Evolutionary conservation across 2,329 filamentous ascomycete genomes (phyloP), one percentile per base, ranked within the genome.

Genomic region (Pseudocercospora vitis): DNA sequence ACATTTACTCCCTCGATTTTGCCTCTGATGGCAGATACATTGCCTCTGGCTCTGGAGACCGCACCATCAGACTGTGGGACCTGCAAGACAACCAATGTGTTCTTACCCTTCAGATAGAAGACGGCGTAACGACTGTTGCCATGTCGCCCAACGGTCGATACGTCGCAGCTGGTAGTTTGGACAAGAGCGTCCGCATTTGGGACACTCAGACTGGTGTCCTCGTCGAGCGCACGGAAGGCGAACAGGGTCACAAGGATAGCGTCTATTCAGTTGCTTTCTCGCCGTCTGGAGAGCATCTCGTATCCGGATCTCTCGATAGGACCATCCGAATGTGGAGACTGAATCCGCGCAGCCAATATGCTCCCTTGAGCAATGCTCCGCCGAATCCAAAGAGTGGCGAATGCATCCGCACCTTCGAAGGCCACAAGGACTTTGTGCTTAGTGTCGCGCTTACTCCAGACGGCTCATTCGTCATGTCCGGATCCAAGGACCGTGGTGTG

Each of bases 301-400:
- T 97, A 68, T 95, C 88, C 66, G 94, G 94, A 59, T 95, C 88
- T 80, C 77, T 97, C 64, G 94, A 99, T 72, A 95, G 95, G 80
- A 97, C 92, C 0, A 97, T 97, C 79, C 96, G 96, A 79, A 95
- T 97, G 87, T 99, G 94, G 91, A 91, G 96, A 77, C 81, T 99
- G 47, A 63, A 79, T 80, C 63, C 82, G 85, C 65, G 81, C 85
- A 55, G 53, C 39, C 57, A 55, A 35, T 58, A 59, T 52, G 55
- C 60, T 47, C 81, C 57, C 19, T 80, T 82, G 39, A 83, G 81
- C 26, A 58, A 52, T 28, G 57, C 56, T 7, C 49, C 51, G 8
- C 55, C 55, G 26, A 52, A 59, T 18, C 54, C 86, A 7, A 95
- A 94, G 78, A 87, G 88, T 29, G 92, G 94, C 64, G 90, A 95